Evolutionary conservation across 2,329 filamentous ascomycete species (phyloP).

Genomic region (Dactylellina cionopaga): DNA sequence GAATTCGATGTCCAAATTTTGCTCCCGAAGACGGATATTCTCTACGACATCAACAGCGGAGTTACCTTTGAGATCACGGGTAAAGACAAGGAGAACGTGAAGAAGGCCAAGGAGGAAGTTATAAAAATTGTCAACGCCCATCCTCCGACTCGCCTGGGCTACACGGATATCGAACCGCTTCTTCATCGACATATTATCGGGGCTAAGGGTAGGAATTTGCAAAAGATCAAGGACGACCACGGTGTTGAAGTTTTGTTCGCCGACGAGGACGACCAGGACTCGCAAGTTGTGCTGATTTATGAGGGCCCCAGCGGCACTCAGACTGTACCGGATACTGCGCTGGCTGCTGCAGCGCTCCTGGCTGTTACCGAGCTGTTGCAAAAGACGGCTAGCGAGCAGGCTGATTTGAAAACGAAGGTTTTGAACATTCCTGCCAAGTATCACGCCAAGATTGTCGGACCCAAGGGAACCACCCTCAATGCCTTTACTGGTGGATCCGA

Average conservation of each 20-base stretch:
- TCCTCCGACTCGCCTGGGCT: conserved; percentile 76
- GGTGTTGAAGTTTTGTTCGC: conserved; percentile 69
- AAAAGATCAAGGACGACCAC: conserved; percentile 73
- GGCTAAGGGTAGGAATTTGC: conserved; percentile 74
- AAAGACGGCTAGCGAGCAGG: conserved; percentile 66
- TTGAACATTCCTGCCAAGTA: conserved; percentile 68
- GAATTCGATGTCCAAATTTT: conserved; percentile 54
- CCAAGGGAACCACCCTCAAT: conserved; percentile 57
- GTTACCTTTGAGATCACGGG: conserved; percentile 66
- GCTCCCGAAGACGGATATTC: conserved; percentile 66
- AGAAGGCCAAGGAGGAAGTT: conserved; percentile 62
- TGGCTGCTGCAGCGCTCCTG: conserved; percentile 69
- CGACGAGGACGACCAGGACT: conserved; percentile 62
- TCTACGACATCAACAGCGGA: conserved; percentile 53
- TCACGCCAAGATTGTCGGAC: conserved; percentile 69
- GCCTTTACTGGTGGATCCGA: conserved; percentile 56
- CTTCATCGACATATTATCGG: conserved; percentile 79
- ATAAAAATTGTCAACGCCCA: conserved; percentile 77
- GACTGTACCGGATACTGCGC: conserved; percentile 66
- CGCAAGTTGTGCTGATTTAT: conserved; percentile 65
- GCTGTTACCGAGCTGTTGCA: conserved; percentile 70
- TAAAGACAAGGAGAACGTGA: conserved; percentile 72
- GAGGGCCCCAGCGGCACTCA: conserved; percentile 65
- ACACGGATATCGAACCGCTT: conserved; percentile 77
- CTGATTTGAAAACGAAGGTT: conserved; percentile 67